phyloP scores from a whole-genome alignment of 768 basidiomycete genomes.

The Mycena haematopus region DNA sequence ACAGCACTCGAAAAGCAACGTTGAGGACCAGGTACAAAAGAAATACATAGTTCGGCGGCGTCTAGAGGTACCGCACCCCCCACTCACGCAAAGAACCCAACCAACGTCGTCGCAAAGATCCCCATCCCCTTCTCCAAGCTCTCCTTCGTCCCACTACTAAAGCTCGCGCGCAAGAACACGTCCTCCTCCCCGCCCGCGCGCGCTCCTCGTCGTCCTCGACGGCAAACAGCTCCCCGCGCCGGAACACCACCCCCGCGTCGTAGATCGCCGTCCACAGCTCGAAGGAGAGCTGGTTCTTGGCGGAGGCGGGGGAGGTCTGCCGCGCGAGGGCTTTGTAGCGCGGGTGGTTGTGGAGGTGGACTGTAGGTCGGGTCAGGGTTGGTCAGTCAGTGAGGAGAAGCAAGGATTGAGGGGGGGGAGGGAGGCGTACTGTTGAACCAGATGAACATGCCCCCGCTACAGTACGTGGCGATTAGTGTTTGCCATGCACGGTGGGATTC shows the following conservation, averaged over 20 bases:
- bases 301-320: slow-evolving; percentile 25
- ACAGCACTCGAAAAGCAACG: too few species aligned
- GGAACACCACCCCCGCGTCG: slow-evolving; percentile 20
- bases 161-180: slow-evolving; percentile 28
- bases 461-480: background rate
- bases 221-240: slow-evolving; percentile 28
- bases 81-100: slow-evolving; percentile 26
- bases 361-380: slow-evolving; percentile 1
- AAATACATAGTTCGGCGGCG: too few species aligned
- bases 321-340: slow-evolving; percentile 24
- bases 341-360: slow-evolving; percentile 31
- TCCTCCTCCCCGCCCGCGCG: slow-evolving; percentile 24
- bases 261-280: slow-evolving; percentile 21
- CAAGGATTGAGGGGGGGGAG: background rate
- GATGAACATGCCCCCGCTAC: slow-evolving; percentile 31
- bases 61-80: too few species aligned
- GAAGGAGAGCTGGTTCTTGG: slow-evolving; percentile 22
- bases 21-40: too few species aligned
- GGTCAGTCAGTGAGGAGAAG: background rate
- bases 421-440: slow-evolving; percentile 27
- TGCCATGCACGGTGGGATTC: background rate
- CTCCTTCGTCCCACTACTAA: slow-evolving; percentile 26
- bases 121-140: slow-evolving; percentile 23
- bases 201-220: slow-evolving; percentile 28
- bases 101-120: slow-evolving; percentile 18